A percentile compares a stretch with the other conserved stretches of the same genome.
These are phyloP conservation scores for Tetradesmus lagerheimii DNA, from an alignment of 139 green algal species.

Conservation along the genomic window DNA sequence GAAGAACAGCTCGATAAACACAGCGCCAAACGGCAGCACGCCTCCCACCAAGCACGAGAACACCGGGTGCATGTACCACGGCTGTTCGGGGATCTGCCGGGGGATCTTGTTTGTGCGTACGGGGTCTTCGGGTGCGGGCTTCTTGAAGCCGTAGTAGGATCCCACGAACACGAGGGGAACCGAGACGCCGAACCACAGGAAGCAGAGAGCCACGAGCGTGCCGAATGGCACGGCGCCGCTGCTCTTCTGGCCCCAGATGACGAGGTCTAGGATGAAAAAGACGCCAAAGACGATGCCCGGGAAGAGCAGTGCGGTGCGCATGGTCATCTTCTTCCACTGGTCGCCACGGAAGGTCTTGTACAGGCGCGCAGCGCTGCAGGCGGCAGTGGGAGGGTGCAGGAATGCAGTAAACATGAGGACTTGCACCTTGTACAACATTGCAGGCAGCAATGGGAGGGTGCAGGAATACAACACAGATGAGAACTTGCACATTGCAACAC, in stretches of 20 bases:
- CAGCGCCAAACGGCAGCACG: constrained; percentile 98
- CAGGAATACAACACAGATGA: background rate
- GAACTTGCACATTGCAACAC: too few relatives aligned
- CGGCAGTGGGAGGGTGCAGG: constrained; percentile 55
- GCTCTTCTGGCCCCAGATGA: constrained; percentile 95
- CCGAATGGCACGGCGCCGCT: constrained; percentile 96
- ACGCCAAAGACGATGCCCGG: constrained; percentile 87
- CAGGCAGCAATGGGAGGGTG: constrained; percentile 52
- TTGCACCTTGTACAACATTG: too few relatives aligned
- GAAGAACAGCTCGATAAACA: constrained; percentile 99
- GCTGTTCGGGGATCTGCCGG: constrained; percentile 97
- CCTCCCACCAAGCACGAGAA: constrained; percentile 95
- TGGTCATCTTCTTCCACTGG: constrained; percentile 94
- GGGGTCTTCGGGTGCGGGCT: constrained; percentile 86
- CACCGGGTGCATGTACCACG: constrained; percentile 96
- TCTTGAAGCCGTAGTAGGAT: constrained; percentile 97
- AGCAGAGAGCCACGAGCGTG: constrained; percentile 96
- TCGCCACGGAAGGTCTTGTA: constrained; percentile 93
- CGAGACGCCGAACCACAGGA: constrained; percentile 99
- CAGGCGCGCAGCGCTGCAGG: constrained; percentile 71
- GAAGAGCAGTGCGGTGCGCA: constrained; percentile 89
- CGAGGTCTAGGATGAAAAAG: constrained; percentile 95
- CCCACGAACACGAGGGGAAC: constrained; percentile 97
- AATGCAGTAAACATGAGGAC: too few relatives aligned
- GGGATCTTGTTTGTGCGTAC: constrained; percentile 99